Base-by-base conservation (phyloP, 2,329 filamentous ascomycete genomes). In the Stagonosporopsis chrysanthemi region DNA sequence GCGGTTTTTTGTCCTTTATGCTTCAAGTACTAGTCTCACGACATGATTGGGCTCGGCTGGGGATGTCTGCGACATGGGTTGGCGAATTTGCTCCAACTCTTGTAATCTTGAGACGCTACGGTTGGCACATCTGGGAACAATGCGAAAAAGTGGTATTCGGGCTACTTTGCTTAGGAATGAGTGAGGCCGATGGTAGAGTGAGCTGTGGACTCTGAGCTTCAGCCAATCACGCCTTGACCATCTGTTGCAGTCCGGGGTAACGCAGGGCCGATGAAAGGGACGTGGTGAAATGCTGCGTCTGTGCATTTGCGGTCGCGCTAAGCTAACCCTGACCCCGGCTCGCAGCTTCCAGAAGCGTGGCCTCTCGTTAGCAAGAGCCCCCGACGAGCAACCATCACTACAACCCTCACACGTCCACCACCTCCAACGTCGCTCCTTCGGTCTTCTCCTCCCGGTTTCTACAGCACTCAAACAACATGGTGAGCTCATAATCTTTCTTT, bases 121-220 rank as follows among this genome's bases (percentile, higher is more conserved):
- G 50, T 58, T 50, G 61, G 63, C 61, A 68, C 60, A 64, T 61
- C 38, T 54, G 60, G 65, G 55, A 61, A 65, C 65, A 44, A 72
- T 71, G 70, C 64, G 60, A 52, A 70, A 72, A 74, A 70, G 58
- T 68, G 56, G 62, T 60, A 65, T 66, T 53, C 50, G 56, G 45
- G 49, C n/a, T 36, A 33, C 9, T 9, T 23, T 29, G 6, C 22
- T 40, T 41, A n/a, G 6, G 8, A 1, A 12, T 6, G 12, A 12
- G 14, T 24, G 7, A 17, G 11, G 8, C 28, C 26, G 24, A 12
- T 11, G 3, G 11, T 31, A 3, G 2, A 23, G 42, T 33, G 28
- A 17, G 28, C 23, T 6, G 3, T 19, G 19, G 17, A 46, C 39
- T n/a, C n/a, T 29, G 31, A 39, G 39, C 31, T 35, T 12, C 31